These are phyloP conservation scores for Pistacia vera DNA, from an alignment of 345 rosid species.

Conservation along the genomic window DNA sequence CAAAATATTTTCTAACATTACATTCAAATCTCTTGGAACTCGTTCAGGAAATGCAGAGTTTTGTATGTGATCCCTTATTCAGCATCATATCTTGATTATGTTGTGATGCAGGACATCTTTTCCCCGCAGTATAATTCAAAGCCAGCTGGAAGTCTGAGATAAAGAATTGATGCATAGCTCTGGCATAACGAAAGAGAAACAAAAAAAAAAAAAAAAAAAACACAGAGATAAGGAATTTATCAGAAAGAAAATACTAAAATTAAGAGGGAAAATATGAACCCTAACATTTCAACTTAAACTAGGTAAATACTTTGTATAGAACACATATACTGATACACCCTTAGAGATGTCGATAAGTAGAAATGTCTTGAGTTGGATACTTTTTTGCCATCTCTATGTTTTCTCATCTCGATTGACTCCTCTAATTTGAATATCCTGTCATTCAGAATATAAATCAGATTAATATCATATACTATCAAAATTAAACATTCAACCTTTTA, in stretches of 20 bases:
- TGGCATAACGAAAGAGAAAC: slow-evolving; percentile 13
- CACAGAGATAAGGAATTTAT: neutral
- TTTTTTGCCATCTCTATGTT: slow-evolving; percentile 57
- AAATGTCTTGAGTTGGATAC: slow-evolving; percentile 63
- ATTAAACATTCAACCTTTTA: neutral
- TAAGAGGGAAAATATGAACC: too few species aligned
- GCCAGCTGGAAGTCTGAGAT: slow-evolving; percentile 55
- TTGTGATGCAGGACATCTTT: slow-evolving; percentile 60
- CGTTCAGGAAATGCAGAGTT: slow-evolving; percentile 41
- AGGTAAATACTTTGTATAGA: neutral
- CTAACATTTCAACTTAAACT: too few species aligned
- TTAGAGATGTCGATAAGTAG: slow-evolving; percentile 68
- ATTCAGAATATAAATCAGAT: slow-evolving; percentile 6
- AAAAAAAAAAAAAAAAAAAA: too few species aligned
- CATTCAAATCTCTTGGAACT: slow-evolving; percentile 32
- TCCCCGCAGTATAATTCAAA: slow-evolving; percentile 64
- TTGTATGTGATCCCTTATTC: slow-evolving; percentile 40
- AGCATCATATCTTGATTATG: slow-evolving; percentile 66
- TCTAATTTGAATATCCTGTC: slow-evolving; percentile 79
- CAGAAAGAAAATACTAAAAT: neutral
- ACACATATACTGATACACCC: slow-evolving; percentile 30
- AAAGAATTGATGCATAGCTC: slow-evolving; percentile 86
- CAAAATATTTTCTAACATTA: slow-evolving; percentile 16
- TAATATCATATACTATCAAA: neutral
- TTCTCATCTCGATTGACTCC: slow-evolving; percentile 70